Base-by-base conservation (phyloP, 805 yeast genomes). In the Hanseniaspora lachancei region DNA sequence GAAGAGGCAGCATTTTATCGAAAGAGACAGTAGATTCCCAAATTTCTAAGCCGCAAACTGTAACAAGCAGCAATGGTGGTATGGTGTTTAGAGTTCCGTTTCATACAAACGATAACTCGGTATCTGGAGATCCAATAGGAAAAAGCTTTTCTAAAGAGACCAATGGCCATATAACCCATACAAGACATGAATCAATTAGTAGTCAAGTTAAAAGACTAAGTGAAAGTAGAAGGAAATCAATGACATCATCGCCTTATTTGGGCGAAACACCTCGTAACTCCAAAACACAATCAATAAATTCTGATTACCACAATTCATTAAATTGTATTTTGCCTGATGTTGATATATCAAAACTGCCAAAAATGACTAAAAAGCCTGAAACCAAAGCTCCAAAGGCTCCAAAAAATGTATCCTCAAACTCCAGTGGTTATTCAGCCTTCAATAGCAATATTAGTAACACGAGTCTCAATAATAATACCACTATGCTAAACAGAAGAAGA, bases 41-140 rank as follows among this genome's bases (percentile, higher is more conserved):
- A 36, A 24, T 18, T 21, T 29, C 55, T 18, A 49, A 59, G 41
- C 59, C 64, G 2, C 55, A 60, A 2, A 62, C 66, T 6, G 61
- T 64, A 12, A 66, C 70, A 7, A 65, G 68, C 46, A 65, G 68
- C 0, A 62, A 65, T 5, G 64, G 63, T 41, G 72, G 72, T 18
- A 64, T 68, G 69, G 63, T 67, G 32, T 84, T 84, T 64, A 73
- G 93, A 62, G 71, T 80, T 16, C 91, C 91, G 0, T 84, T 84
- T 63, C 87, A 82, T 63, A 86, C 82, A 1, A 61, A 59, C 16
- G 40, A 58, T 8, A 49, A 32, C n/a, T 27, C 49, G 18, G 36
- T 24, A 16, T 18, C 23, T 9, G 46, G 42, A 27, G 43, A 42
- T 5, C n/a, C 40, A n/a, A 9, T 32, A 15, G 32, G 32, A 6